Base-by-base conservation (phyloP, 169 alveolate genomes). In the Toxoplasma gondii region DNA sequence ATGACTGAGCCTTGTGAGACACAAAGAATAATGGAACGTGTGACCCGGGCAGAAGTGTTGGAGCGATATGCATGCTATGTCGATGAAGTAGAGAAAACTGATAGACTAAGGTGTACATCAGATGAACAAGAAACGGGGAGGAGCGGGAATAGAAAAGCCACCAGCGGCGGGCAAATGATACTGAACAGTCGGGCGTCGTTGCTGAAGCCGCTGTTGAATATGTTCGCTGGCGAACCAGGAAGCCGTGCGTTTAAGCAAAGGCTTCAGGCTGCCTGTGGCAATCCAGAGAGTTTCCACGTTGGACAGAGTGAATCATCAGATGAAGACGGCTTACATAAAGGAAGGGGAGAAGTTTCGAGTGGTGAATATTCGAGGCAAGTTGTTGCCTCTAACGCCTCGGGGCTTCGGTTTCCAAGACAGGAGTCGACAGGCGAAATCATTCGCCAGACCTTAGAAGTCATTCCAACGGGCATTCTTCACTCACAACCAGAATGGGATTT, bases 151-250 rank as follows among this genome's bases (percentile, higher is more conserved):
- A 16, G 34, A 34, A 31, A 19, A 31, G 45, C 9, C 31, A 27
- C 29, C 29, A 34, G 12, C 4, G 87, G 24, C 0, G 87, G 45
- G 87, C 53, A 16, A 34, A 27, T 22, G 16, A 78, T 31, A 38
- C 43, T 16, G 87, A 39, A 67, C 34, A 29, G 41, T 4, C 69
- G 38, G 4, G 41, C 54, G 34, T 43, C 69, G 29, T 10, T 82
- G 54, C 67, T 82, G 38, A 82, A 82, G 67, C 90, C 90, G 54
- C 90, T 82, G 90, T 82, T 24, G 90, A 82, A 82, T 43, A 64
- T 82, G 43, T 82, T 82, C 5, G 67, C 41, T n/a, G 90, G 90
- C 36, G 90, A 82, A 41, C 34, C 49, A 41, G 90, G 90, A 82
- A 44, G 90, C 0, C 54, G 67, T 12, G 90, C 90, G 34, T 82